These are phyloP conservation scores for Neofusicoccum ribis DNA, from an alignment of 2,329 filamentous ascomycete species.

Conservation along the genomic window DNA sequence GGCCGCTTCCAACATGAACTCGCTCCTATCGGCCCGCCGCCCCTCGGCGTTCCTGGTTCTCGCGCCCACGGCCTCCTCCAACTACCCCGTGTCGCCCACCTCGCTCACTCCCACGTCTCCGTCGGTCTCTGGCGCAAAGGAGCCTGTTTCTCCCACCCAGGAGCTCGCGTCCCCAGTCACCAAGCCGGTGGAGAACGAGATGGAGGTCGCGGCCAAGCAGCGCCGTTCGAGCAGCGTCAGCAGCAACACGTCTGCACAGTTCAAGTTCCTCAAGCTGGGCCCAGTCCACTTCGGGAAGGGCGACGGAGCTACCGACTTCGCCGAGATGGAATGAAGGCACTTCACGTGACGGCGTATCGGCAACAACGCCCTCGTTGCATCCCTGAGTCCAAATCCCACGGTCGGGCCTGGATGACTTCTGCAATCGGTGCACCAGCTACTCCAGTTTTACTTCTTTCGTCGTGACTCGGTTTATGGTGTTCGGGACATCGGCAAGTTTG, in stretches of 20 bases:
- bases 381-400: neutral
- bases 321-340: slow-evolving; percentile 23
- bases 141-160: slow-evolving; percentile 5
- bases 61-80: slow-evolving; percentile 23
- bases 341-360: neutral
- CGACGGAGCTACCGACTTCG: slow-evolving; percentile 58
- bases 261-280: slow-evolving; percentile 62
- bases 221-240: slow-evolving; percentile 55
- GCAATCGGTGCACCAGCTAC: slow-evolving; percentile 10
- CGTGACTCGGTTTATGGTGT: slow-evolving; percentile 8
- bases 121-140: neutral
- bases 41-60: slow-evolving; percentile 22
- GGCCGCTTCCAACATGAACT: neutral
- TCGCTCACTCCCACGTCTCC: slow-evolving; percentile 5
- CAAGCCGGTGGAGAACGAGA: slow-evolving; percentile 1
- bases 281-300: slow-evolving; percentile 64
- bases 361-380: neutral
- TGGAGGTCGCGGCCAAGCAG: slow-evolving; percentile 16
- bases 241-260: slow-evolving; percentile 42
- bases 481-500: neutral
- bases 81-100: slow-evolving; percentile 15
- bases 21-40: slow-evolving; percentile 4
- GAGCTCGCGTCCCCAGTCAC: slow-evolving; percentile 14
- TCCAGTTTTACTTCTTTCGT: neutral
- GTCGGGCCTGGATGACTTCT: slow-evolving; percentile 15